Base-by-base conservation (phyloP, 1,284 basidiomycete species). In the Pseudozyma tsukubaensis region DNA sequence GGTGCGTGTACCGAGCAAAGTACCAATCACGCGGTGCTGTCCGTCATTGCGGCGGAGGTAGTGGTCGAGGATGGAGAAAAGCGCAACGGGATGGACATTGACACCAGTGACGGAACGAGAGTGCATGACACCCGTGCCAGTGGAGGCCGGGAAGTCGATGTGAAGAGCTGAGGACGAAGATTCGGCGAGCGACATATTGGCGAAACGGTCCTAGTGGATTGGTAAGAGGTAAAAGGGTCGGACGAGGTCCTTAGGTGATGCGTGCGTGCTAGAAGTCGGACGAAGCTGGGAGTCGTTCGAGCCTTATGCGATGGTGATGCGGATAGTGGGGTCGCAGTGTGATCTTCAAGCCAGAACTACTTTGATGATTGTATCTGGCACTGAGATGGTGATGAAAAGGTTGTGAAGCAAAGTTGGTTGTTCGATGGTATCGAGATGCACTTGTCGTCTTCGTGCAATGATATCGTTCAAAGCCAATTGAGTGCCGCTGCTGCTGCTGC, bases 31-130 rank as follows among this genome's bases (percentile, higher is more conserved):
- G 62, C 96, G 90, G 34, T 71, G 72, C 59, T 80, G 80, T 14
- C 75, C 71, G 42, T 69, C 92, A 81, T 94, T 92, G 70, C 94
- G 90, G 40, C 97, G 92, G 53, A 98, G 90, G 86, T 94, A 97
- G 87, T 99, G 96, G 86, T 98, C 96, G 73, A 99, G 91, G 87
- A 98, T 94, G 62, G 93, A 92, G 84, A 97, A 94, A 62, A 99
- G 89, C 9, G 94, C 83, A 48, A 80, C 82, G 29, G 83, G 83
- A 60, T 84, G 83, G 24, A 84, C 80, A 51, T 78, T 76, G 39
- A 84, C 83, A 39, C 76, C 69, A 4, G 81, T 72, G 59, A 83
- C 67, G 43, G 83, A 81, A 19, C 82, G 80, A 35, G 81, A 83
- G 69, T 80, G 76, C 59, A 83, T 74, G 29, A 82, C 71, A 48